Evolutionary conservation across 1,284 basidiomycete genomes (phyloP), one percentile per base, ranked within the genome.

Genomic region (Irpex sp.): DNA sequence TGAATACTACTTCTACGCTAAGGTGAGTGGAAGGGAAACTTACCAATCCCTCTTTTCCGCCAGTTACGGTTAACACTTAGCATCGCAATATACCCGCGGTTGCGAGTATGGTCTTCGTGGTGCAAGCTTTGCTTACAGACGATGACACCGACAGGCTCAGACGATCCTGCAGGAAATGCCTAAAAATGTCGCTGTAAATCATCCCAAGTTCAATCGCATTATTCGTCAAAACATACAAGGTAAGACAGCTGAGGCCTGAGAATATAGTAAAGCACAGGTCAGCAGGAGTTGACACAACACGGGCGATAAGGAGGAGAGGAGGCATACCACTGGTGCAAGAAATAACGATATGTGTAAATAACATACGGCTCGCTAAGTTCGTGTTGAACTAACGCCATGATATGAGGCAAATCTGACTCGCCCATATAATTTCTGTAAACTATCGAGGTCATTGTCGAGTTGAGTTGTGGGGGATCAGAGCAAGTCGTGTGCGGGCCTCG

Each of bases 41-140:
- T 72, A 95, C 95, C 95, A 74, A 98, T 96, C 13, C 97, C 95
- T 55, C 88, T 84, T 74, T 95, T 91, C 49, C 96, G 81, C 83
- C 87, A 96, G 49, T 79, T 75, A 73, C 87, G 88, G 75, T 85
- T 83, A 26, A 97, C 94, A 68, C 92, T 94, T 61, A 99, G 85
- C 97, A 99, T 99, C 35, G 95, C 97, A 64, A 99, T 97, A 74
- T 99, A 99, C 3, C 97, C 97, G 70, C 97, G 79, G 76, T 94
- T 93, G 4, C 87, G 80, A 60, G 61, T 21, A 11, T 35, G 39
- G 46, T 83, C 79, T 68, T 90, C 86, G 65, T 83, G 82, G 76
- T 98, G 96, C 71, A 84, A 81, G 69, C 94, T 95, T 75, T 97
- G 93, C 79, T 98, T 98, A 84, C 94, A 96, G 33, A 99, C 92